phyloP scores from a whole-genome alignment of 192 early-diverging fungal species.

The Podila minutissima region DNA sequence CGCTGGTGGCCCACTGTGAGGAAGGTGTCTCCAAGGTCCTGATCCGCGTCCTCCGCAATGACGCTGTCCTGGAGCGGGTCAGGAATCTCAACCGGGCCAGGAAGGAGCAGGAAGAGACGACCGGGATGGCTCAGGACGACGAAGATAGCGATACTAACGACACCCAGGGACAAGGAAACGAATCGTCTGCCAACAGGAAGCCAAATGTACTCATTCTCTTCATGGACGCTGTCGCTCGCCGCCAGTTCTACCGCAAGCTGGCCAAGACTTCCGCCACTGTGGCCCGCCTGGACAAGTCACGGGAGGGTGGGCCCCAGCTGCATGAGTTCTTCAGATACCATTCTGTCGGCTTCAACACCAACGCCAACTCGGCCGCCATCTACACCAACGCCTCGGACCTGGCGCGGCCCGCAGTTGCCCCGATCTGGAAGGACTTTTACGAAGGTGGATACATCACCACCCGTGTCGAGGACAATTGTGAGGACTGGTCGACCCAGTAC shows the following conservation, averaged over 20 bases:
- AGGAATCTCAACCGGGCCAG: constrained; percentile 8
- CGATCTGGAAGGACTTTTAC: constrained; percentile 66
- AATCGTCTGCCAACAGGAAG: not conserved
- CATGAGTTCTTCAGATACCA: constrained; percentile 65
- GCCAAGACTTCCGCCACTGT: constrained; percentile 53
- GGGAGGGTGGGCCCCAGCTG: constrained; percentile 33
- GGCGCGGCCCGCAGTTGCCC: constrained; percentile 22
- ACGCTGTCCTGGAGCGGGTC: constrained; percentile 23
- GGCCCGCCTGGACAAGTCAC: constrained; percentile 35
- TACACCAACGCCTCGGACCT: constrained; percentile 46
- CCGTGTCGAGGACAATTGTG: constrained; percentile 59
- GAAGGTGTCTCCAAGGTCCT: constrained; percentile 41
- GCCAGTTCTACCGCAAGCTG: constrained; percentile 64
- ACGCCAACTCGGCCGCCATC: constrained; percentile 61
- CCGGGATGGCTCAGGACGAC: constrained; percentile 1
- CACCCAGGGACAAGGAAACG: not conserved
- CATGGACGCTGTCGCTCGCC: constrained; percentile 60
- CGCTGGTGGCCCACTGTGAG: constrained; percentile 60
- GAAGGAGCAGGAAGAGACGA: constrained; percentile 9
- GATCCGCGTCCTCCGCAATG: constrained; percentile 23
- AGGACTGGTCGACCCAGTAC: constrained; percentile 63
- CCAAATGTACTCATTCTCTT: constrained; percentile 65
- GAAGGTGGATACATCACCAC: constrained; percentile 65
- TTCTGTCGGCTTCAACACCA: constrained; percentile 60
- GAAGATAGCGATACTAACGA: not conserved